phyloP scores from a whole-genome alignment of 805 yeast species.

The Suhomyces emberorum region DNA sequence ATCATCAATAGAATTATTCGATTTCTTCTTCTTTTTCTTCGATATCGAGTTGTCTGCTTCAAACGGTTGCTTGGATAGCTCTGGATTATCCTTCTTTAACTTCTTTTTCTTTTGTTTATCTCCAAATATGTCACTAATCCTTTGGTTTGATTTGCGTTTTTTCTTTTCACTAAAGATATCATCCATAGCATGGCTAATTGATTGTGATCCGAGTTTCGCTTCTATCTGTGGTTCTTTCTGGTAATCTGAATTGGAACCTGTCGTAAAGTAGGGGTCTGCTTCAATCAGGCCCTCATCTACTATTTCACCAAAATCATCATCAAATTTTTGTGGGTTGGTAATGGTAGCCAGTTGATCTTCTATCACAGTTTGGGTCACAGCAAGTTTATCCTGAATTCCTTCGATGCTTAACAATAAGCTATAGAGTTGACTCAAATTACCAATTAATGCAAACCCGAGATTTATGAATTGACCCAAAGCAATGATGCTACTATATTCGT shows the following conservation, averaged over 20 bases:
- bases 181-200: too few species aligned
- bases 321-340: too few species aligned
- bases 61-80: too few species aligned
- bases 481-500: constrained; percentile 62
- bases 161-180: too few species aligned
- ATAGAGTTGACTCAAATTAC: constrained; percentile 47
- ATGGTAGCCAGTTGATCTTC: too few species aligned
- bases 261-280: too few species aligned
- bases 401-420: constrained; percentile 15
- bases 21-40: neutral
- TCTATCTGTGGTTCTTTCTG: too few species aligned
- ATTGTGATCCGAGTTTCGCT: too few species aligned
- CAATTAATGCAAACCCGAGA: constrained; percentile 68
- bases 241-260: too few species aligned
- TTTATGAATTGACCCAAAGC: constrained; percentile 75
- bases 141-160: too few species aligned
- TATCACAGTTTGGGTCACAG: neutral
- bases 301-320: constrained; percentile 24
- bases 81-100: neutral
- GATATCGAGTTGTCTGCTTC: too few species aligned
- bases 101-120: neutral
- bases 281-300: constrained; percentile 1
- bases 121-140: too few species aligned
- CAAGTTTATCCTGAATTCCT: constrained; percentile 9
- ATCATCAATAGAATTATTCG: constrained; percentile 7